phyloP scores from a whole-genome alignment of 495 filamentous ascomycete species.

The Rhypophila decipiens region DNA sequence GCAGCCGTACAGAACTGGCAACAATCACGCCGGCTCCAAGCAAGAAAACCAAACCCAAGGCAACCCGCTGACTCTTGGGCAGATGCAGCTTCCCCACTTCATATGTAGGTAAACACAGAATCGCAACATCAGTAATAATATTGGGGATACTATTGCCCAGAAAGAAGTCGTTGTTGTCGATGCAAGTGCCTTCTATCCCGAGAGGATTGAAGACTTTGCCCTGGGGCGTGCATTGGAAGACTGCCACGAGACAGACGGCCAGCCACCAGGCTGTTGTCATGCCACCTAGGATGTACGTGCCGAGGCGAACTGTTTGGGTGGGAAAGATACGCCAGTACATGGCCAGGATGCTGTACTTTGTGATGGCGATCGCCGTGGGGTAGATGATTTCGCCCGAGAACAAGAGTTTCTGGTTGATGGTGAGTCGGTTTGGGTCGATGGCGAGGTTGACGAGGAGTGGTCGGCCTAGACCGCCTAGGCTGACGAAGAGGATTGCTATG shows the following conservation, averaged over 20 bases:
- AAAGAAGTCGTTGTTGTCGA: background rate
- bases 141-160: background rate
- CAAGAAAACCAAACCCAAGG: background rate
- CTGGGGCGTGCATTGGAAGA: background rate
- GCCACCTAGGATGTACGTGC: background rate
- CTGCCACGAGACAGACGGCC: background rate
- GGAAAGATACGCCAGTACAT: background rate
- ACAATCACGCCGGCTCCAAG: background rate
- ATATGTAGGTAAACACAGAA: background rate
- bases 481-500: background rate
- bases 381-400: background rate
- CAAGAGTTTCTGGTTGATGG: background rate
- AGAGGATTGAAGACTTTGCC: background rate
- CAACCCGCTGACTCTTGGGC: background rate
- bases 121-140: background rate
- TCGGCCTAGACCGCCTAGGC: background rate
- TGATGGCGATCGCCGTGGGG: background rate
- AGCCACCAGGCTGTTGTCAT: background rate
- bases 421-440: background rate
- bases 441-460: background rate
- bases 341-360: background rate
- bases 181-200: background rate
- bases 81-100: background rate
- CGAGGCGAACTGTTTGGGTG: background rate
- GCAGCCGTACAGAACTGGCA: background rate